These are phyloP conservation scores for Dicorynia guianensis DNA, from an alignment of 306 rosid genomes.

Conservation along the genomic window DNA sequence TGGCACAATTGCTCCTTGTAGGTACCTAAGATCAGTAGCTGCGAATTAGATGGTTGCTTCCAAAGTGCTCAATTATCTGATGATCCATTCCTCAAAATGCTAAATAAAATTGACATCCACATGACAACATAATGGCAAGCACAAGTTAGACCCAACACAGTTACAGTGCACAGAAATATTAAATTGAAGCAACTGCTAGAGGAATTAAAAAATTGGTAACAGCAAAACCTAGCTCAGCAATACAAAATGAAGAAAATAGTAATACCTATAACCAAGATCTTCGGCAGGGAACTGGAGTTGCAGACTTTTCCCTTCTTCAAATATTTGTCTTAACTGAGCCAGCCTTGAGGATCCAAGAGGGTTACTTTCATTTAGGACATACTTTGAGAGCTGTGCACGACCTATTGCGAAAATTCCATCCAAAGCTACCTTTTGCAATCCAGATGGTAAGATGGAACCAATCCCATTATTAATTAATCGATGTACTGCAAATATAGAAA, in stretches of 20 bases:
- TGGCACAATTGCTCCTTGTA: slow-evolving; percentile 75
- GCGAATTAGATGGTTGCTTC: slow-evolving; percentile 46
- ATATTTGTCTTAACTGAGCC: slow-evolving; percentile 74
- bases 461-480: slow-evolving; percentile 58
- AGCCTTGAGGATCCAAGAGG: slow-evolving; percentile 84
- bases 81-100: slow-evolving; percentile 31
- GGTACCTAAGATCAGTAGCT: slow-evolving; percentile 61
- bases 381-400: slow-evolving; percentile 79
- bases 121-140: slow-evolving; percentile 26
- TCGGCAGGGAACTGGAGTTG: slow-evolving; percentile 99
- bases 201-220: slow-evolving; percentile 19
- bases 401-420: slow-evolving; percentile 87
- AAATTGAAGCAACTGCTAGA: slow-evolving; percentile 20
- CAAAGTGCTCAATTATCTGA: slow-evolving; percentile 37
- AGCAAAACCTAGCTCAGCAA: slow-evolving; percentile 4
- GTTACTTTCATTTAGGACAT: slow-evolving; percentile 74
- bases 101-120: slow-evolving; percentile 17
- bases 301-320: slow-evolving; percentile 96
- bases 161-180: neutral
- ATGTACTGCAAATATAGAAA: slow-evolving; percentile 71
- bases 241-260: slow-evolving; percentile 24
- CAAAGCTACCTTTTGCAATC: slow-evolving; percentile 75
- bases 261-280: slow-evolving; percentile 94
- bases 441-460: slow-evolving; percentile 78
- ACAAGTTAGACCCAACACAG: slow-evolving; percentile 31